phyloP scores from a whole-genome alignment of 805 yeast species.

The Sugiyamaella floridensis region DNA sequence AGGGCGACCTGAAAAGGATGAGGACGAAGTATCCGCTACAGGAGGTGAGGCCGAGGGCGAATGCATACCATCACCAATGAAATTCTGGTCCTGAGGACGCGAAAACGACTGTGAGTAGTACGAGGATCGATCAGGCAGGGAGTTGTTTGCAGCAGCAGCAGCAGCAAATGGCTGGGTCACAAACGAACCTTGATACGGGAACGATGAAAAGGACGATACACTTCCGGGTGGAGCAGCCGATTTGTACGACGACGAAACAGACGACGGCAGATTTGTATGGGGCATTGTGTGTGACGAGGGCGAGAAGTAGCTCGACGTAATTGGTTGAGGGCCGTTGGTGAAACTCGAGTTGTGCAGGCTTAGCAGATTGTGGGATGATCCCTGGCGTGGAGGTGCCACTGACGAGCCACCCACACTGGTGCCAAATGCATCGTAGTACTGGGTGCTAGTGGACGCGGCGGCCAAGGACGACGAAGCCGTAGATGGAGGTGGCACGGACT shows the following conservation, averaged over 20 bases:
- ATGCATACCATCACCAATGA: not conserved
- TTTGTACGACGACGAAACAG: slow-evolving; percentile 24
- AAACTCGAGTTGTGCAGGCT: not conserved
- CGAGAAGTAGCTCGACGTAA: slow-evolving; percentile 23
- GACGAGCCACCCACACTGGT: not conserved
- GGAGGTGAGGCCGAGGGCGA: slow-evolving; percentile 2
- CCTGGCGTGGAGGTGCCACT: not conserved
- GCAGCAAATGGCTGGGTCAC: not conserved
- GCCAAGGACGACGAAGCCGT: not conserved
- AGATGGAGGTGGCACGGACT: not conserved
- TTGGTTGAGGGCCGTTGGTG: slow-evolving; percentile 8
- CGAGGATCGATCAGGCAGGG: slow-evolving; percentile 2
- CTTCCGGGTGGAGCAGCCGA: slow-evolving; percentile 18
- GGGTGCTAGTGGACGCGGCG: not conserved
- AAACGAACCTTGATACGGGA: not conserved
- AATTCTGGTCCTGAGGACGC: slow-evolving; percentile 1
- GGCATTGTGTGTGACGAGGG: slow-evolving; percentile 25
- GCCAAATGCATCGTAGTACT: not conserved
- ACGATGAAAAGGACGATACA: slow-evolving; percentile 9
- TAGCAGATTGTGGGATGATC: not conserved
- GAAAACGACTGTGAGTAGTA: slow-evolving; percentile 5
- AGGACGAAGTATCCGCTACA: not conserved
- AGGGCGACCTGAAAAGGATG: not conserved
- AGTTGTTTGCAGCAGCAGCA: slow-evolving; percentile 6
- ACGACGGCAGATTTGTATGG: slow-evolving; percentile 25